Conservation (phyloP, 1,139 yeast genomes). For the Magnusiomyces sp. region DNA sequence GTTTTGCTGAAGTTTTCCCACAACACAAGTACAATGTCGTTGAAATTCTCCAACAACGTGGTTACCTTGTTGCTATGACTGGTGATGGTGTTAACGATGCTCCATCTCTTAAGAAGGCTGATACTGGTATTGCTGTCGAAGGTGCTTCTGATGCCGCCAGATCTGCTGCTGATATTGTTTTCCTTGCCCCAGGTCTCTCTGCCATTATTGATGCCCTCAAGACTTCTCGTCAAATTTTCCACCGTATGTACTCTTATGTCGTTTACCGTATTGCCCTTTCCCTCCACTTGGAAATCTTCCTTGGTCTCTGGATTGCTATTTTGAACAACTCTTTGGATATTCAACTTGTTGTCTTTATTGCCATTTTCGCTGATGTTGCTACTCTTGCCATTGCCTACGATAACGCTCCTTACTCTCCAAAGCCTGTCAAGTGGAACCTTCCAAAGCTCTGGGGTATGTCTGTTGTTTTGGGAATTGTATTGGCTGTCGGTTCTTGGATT, state of each 20-base stretch:
- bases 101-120: conserved; percentile 72
- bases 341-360: conserved; percentile 65
- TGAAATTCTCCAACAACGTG: conserved; percentile 68
- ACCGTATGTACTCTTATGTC: conserved; percentile 73
- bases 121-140: conserved; percentile 75
- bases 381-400: conserved; percentile 73
- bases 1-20: conserved; percentile 77
- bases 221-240: conserved; percentile 75
- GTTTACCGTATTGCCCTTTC: conserved; percentile 74
- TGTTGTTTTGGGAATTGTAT: conserved; percentile 53
- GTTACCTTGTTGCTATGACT: conserved; percentile 74
- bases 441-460: conserved; percentile 79
- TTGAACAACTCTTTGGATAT: conserved; percentile 56
- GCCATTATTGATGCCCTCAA: conserved; percentile 69
- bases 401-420: conserved; percentile 92
- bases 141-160: conserved; percentile 79
- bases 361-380: conserved; percentile 71
- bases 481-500: conserved; percentile 68
- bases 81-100: conserved; percentile 81
- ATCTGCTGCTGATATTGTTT: conserved; percentile 72
- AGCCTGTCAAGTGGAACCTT: conserved; percentile 97
- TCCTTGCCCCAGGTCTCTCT: conserved; percentile 73
- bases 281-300: conserved; percentile 62
- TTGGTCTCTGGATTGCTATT: conserved; percentile 65
- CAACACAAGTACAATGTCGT: conserved; percentile 76